Evolutionary conservation across 257 asterid genomes (phyloP).

Genomic region (Rauvolfia tetraphylla): DNA sequence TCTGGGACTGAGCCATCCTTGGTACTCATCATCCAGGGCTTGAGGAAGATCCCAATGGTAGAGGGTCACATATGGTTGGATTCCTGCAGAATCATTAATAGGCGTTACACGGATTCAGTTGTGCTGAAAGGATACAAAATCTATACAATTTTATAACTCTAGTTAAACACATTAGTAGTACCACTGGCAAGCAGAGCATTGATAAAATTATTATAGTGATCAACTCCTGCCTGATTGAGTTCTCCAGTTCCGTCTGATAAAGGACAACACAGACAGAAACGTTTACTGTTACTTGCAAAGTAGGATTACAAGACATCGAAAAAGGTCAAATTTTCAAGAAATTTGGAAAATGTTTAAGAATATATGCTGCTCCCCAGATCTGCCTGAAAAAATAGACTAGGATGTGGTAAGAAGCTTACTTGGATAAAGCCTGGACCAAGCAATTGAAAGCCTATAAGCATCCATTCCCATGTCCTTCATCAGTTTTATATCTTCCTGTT

Average conservation of each 20-base stretch:
- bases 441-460: slow-evolving; percentile 87
- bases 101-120: not conserved
- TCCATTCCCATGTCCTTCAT: slow-evolving; percentile 94
- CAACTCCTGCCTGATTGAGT: slow-evolving; percentile 79
- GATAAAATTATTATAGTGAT: slow-evolving; percentile 75
- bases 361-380: no score
- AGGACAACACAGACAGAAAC: not conserved
- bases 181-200: slow-evolving; percentile 68
- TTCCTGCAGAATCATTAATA: slow-evolving; percentile 44
- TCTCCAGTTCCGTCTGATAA: slow-evolving; percentile 71
- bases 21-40: slow-evolving; percentile 58
- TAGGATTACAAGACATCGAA: no score
- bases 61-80: slow-evolving; percentile 77
- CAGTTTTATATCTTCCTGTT: slow-evolving; percentile 66
- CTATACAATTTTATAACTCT: not conserved
- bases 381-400: no score
- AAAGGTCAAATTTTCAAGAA: no score
- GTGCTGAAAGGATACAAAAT: not conserved
- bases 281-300: not conserved
- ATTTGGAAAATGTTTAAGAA: no score
- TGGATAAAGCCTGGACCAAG: slow-evolving; percentile 90
- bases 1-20: slow-evolving; percentile 64
- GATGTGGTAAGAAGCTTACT: slow-evolving; percentile 57
- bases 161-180: slow-evolving; percentile 8
- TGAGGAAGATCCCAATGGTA: slow-evolving; percentile 98